Conservation (phyloP, 2,329 filamentous ascomycete species). For the Pseudogymnoascus sp. region DNA sequence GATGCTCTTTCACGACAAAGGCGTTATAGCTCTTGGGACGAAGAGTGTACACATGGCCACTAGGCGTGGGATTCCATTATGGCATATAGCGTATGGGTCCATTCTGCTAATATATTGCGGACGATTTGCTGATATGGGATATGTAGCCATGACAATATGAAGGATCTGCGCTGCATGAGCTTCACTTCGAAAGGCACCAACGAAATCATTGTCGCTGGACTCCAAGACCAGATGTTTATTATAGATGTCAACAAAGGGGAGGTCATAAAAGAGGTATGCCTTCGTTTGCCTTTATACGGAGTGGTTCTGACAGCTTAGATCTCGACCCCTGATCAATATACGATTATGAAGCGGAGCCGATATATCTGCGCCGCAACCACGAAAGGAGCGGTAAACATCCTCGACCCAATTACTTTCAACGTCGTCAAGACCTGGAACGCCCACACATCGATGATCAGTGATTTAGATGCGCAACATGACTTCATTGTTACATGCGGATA, state of each 20-base stretch:
- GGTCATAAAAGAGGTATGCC: conserved; percentile 56
- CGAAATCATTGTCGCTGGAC: conserved; percentile 80
- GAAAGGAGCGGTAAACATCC: conserved; percentile 73
- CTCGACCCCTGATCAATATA: conserved; percentile 69
- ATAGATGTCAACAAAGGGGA: conserved; percentile 64
- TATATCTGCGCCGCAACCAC: conserved; percentile 89
- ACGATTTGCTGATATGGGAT: conserved; percentile 18
- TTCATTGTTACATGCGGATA: conserved; percentile 94
- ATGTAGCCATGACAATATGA: conserved; percentile 65
- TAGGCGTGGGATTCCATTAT: conserved; percentile 73
- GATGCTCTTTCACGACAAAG: conserved; percentile 83
- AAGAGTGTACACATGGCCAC: conserved; percentile 84
- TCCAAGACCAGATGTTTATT: conserved; percentile 78
- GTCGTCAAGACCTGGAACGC: conserved; percentile 85
- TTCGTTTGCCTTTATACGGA: background rate
- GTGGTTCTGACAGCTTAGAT: conserved; percentile 43
- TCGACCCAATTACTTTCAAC: conserved; percentile 71
- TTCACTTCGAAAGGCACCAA: conserved; percentile 80
- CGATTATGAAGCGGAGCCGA: conserved; percentile 82
- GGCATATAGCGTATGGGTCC: conserved; percentile 65
- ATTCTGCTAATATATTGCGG: background rate
- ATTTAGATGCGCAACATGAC: conserved; percentile 95
- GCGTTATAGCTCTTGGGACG: conserved; percentile 76
- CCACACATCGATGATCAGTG: conserved; percentile 80
- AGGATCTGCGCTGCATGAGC: conserved; percentile 86